Evolutionary conservation across 108 stramenopile genomes (phyloP), one percentile per base, ranked within the genome.

Genomic region (Pelagomonas calceolata): DNA sequence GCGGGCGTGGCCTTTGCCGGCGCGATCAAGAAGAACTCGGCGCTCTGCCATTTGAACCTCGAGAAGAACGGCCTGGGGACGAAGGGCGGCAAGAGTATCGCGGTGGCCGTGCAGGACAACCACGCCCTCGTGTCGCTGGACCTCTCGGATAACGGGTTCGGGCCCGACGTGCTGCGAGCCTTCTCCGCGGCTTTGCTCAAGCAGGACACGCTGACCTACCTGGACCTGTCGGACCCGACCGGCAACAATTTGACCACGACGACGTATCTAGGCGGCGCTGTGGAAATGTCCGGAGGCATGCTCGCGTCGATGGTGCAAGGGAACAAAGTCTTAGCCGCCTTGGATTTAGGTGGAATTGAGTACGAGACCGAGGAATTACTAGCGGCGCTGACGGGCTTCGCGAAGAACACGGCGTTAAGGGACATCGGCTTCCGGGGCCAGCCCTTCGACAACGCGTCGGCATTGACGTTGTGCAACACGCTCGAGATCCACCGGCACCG

Each of bases 141-240:
- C 30, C 21, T 67, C 14, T 9, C n/a, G 30, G 34, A 67, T 32
- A 73, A 73, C 68, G 66, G 33, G 36, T 63, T 67, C 36, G 73
- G 73, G 18, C 73, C 73, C 66, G 64, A 73, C 63, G 68, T 67
- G 16, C 34, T 46, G 32, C 46, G 64, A 30, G 44, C 31, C 46
- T 68, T 65, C 33, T 37, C 73, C 31, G 37, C 66, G n/a, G 66
- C 66, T 0, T 21, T 67, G 29, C 51, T 29, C 63, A 67, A 64
- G 73, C 34, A 67, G 0, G 14, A 36, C 7, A 36, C 60, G 3
- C 37, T 73, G 29, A 73, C 66, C 45, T 39, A 69, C 4, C 34
- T 73, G n/a, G 36, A 73, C 73, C 51, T 73, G 26, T 33, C 65
- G 63, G 35, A 10, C 73, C n/a, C n/a, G n/a, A n/a, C n/a, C n/a